Evolutionary conservation across 1,139 yeast species (phyloP), one percentile per base, ranked within the genome.

Genomic region (Arxiozyma heterogenica): DNA sequence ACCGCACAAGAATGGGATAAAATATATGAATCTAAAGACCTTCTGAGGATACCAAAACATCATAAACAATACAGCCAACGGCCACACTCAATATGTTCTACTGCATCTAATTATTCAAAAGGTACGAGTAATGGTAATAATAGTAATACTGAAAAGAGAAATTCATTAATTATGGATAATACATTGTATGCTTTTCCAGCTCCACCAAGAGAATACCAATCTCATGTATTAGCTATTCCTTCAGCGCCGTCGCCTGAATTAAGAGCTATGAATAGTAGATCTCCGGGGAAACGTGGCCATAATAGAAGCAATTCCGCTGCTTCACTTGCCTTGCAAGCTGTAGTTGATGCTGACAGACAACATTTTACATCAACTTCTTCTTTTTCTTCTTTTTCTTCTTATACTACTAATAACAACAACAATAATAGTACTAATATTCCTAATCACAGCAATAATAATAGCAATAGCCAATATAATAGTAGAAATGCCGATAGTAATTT

Each of bases 1-100:
- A 81, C 95, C 44, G 95, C 95, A 53, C 80, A 81, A 8, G 98
- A 93, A 69, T 93, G 97, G 97, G 98, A 93, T 66, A 78, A 75
- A 45, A 65, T 62, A 55, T 63, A 62, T 61, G 65, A 52, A 63
- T 70, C 66, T 63, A 77, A 67, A 67, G 77, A 66, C 66, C 72
- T 57, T 66, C 74, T 71, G 73, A 76, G 68, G 67, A 71, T 53
- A 65, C 78, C 64, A 59, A 75, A 55, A 34, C 56, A 57, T 50
- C 46, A 50, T 17, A 56, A 51, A 18, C 53, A 54, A 49, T 51
- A 50, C 42, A 47, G 49, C 22, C 42, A 43, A 41, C 34, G 74
- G 59, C 69, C 71, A 38, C 65, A 63, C 27, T 67, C 73, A 3
- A 61, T 64, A 21, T 62, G 71, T 45, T 68, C 74, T 11, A 63